Evolutionary conservation across 805 yeast species (phyloP), one percentile per base, ranked within the genome.

Genomic region (Candida silvatica): DNA sequence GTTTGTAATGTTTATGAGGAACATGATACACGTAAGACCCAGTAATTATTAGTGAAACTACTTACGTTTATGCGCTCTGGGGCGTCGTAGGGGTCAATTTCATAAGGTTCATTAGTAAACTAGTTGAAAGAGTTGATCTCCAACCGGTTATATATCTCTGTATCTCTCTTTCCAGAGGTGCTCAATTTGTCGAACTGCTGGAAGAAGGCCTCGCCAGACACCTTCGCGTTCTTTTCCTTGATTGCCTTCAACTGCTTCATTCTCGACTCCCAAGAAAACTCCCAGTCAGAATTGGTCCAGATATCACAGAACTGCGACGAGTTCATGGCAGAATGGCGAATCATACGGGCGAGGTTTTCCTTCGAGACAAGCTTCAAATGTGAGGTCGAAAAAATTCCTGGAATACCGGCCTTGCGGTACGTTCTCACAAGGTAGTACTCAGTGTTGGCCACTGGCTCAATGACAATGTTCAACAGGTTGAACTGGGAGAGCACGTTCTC

Each of bases 391-490:
- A 83, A 75, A 6, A 83, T 66, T 3, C 81, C 86, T 3, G 90
- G 90, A 7, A 83, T 76, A 2, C 86, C 88, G 3, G 72, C 64
- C 37, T 80, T 64, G 40, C 87, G 61, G 53, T 64, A 74, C 1
- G 77, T 66, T 38, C 80, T 73, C 8, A 85, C 87, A 44, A 71
- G 72, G 15, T 8, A 30, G 60, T 66, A 84, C 46, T 57, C 67
- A 34, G 50, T 47, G 14, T 23, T 16, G 14, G 34, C 46, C 17
- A 37, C 27, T 0, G 94, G 94, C 5, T 78, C 66, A 19, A 86
- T 74, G 25, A 84, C 94, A 41, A 86, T 74, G 44, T 80, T 82
- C 52, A 87, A 65, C 53, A 85, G 85, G 45, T 80, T 85, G 66
- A 86, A 86, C 57, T 86, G 95, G 9, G 86, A 73, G 52, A 71